Evolutionary conservation across 805 yeast species (phyloP), one percentile per base, ranked within the genome.

Genomic region (Cyberlindnera amylophila): DNA sequence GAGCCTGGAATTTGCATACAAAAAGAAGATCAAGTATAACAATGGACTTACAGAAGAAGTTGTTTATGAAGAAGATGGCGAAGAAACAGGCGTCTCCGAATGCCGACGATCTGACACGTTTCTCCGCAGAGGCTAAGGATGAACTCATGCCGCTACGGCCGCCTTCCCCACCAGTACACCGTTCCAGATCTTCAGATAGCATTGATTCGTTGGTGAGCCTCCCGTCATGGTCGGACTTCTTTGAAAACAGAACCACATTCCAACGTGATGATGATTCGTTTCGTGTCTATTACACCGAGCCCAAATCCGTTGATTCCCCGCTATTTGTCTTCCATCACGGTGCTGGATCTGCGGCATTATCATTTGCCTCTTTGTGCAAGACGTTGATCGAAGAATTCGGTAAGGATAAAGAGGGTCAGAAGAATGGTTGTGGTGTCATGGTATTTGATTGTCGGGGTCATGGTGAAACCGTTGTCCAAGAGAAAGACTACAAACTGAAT

Each of bases 381-480:
- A 55, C 58, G 9, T 49, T 77, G 15, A 53, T 52, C 7, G 55
- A 54, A 17, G 55, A 63, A 44, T 35, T 39, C 5, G 33, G 36
- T 2, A 39, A 32, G 41, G 58, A 38, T 27, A 38, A 31, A 47
- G 59, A 37, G 32, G 53, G 34, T 35, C 45, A 52, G 8, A 60
- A 65, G 3, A 59, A 67, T 2, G 64, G 54, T 15, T 80, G 85
- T 5, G 96, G 91, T 0, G 58, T 84, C 2, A 71, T 90, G 36
- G 59, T 82, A 0, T 87, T 77, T 61, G 98, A 93, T 63, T 75
- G 82, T 36, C 71, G 98, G 41, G 96, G 95, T 0, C 99, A 93
- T 60, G 96, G 96, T 0, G 54, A 59, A 12, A 74, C 86, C 0
- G 47, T 28, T 11, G 57, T 63, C 1, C 5, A 6, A 3, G 41